Conservation (phyloP, 768 basidiomycete genomes). For the Lactifluus volemus region DNA sequence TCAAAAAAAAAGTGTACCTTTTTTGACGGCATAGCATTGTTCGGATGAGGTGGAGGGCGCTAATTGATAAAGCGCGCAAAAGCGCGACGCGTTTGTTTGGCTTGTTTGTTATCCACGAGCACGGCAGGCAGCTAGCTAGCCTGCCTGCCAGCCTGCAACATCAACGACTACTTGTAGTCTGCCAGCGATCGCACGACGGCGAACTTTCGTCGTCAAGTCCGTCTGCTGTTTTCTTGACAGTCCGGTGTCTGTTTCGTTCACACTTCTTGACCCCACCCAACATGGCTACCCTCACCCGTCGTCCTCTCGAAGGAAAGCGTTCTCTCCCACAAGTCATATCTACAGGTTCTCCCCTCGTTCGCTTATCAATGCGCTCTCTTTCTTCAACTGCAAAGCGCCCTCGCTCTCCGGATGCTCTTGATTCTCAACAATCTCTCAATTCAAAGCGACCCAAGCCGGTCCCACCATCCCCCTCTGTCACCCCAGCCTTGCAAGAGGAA, state of each 20-base stretch:
- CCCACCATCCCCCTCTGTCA: constrained; percentile 9
- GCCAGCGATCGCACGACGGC: background rate
- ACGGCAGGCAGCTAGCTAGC: background rate
- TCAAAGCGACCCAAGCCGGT: constrained; percentile 15
- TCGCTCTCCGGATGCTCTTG: constrained; percentile 18
- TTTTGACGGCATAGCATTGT: background rate
- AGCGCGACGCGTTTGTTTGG: constrained; percentile 22
- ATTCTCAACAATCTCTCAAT: constrained; percentile 15
- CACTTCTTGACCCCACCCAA: background rate
- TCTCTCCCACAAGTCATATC: constrained; percentile 17
- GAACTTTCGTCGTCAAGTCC: background rate
- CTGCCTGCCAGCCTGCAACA: background rate
- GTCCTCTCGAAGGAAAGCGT: constrained; percentile 18
- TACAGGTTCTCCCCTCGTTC: constrained; percentile 13
- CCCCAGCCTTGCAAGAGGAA: constrained; percentile 11
- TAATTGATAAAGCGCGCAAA: constrained; percentile 10
- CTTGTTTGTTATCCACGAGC: constrained; percentile 6
- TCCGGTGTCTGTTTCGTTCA: background rate
- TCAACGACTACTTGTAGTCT: too few relatives aligned
- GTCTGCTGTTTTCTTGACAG: constrained; percentile 3
- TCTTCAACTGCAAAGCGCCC: constrained; percentile 15
- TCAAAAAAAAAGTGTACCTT: background rate
- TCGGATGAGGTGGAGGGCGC: background rate
- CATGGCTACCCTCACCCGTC: constrained; percentile 18
- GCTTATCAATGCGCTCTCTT: constrained; percentile 7